Evolutionary conservation across 345 rosid genomes (phyloP), one percentile per base, ranked within the genome.

Genomic region (Ceriops zippeliana): DNA sequence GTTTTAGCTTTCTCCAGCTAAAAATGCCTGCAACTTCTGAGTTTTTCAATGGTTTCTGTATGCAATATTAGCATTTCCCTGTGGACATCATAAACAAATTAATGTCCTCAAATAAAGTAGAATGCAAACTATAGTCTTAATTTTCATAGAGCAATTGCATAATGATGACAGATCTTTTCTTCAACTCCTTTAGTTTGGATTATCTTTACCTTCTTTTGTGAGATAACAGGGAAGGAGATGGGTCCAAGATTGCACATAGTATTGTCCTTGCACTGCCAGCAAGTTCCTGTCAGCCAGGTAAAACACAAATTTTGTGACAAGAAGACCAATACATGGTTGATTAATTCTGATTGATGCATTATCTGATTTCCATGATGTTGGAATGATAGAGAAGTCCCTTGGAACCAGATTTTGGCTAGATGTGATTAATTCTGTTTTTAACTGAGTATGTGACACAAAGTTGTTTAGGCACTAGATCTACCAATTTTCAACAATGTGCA

Each of bases 241-340:
- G 35, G n/a, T 21, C 54, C 51, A 27, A 26, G 32, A 19, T 67
- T 73, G 66, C 63, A 28, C 34, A 56, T 60, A 58, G 20, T 27
- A 27, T 65, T 53, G 75, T 60, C 22, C 52, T 67, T 58, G 64
- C 61, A 16, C 62, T 34, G 60, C 70, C 57, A 62, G 71, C 66
- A 30, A 22, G 64, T 63, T 31, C 61, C 42, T 42, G 42, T 60
- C 62, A 30, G 57, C 65, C 57, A 65, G 82, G 79, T 68, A 56
- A 69, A 30, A 8, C 47, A 1, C 58, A 58, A 51, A 42, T 42
- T 42, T 42, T 15, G 17, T 42, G 49, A 19, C 49, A 13, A 4
- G 49, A 42, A 42, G 49, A 13, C 19, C 49, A 42, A 42, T 42
- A 42, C 19, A 11, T 42, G 49, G 49, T 15, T 7, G 16, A 21